Evolutionary conservation across 495 filamentous ascomycete species (phyloP).

Genomic region (Platismatia glauca): DNA sequence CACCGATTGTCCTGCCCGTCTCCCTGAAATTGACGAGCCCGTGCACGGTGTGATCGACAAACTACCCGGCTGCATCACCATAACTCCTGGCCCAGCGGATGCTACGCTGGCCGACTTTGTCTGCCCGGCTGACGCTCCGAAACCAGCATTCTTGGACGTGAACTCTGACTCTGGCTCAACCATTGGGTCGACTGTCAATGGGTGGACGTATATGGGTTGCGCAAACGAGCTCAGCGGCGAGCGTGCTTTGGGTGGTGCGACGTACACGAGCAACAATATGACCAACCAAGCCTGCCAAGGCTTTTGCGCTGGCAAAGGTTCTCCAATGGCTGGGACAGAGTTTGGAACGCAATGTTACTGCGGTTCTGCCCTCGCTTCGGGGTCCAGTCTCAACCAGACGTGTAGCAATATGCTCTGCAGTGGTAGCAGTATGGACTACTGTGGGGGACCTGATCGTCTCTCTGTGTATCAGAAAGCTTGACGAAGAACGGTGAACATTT

Average conservation of each 20-base stretch:
- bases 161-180: constrained; percentile 6
- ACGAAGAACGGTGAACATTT: too few relatives aligned
- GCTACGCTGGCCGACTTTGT: constrained; percentile 20
- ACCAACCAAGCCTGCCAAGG: constrained; percentile 32
- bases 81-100: constrained; percentile 30
- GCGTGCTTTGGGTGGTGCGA: constrained; percentile 25
- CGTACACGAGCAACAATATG: constrained; percentile 24
- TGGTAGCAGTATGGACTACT: constrained; percentile 34
- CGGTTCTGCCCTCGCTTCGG: constrained; percentile 23
- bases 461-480: background rate
- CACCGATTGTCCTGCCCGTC: constrained; percentile 20
- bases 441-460: constrained; percentile 34
- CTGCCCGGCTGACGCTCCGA: constrained; percentile 8
- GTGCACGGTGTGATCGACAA: constrained; percentile 30
- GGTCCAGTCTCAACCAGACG: constrained; percentile 20
- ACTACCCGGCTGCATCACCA: constrained; percentile 38
- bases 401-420: constrained; percentile 30
- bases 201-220: constrained; percentile 24
- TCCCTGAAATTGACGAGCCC: constrained; percentile 29
- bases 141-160: background rate
- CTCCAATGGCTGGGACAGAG: constrained; percentile 30
- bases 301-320: constrained; percentile 28
- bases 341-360: constrained; percentile 32
- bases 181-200: constrained; percentile 10
- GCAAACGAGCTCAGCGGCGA: constrained; percentile 28